Conservation (phyloP, 257 asterid genomes). For the Penstemon barbatus region DNA sequence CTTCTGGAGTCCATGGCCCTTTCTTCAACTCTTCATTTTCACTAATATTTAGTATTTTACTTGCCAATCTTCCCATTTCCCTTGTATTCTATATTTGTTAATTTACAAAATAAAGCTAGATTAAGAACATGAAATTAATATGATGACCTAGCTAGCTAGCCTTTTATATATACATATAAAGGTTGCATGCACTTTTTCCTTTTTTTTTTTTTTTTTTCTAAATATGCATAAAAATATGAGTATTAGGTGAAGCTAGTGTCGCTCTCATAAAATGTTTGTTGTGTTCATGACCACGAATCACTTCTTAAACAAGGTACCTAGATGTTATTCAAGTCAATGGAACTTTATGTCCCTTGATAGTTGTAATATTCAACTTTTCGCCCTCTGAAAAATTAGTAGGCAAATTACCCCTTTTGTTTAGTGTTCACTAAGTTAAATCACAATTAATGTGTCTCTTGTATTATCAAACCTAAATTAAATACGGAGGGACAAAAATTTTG, state of each 20-base stretch:
- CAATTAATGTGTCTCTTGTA: too few relatives aligned
- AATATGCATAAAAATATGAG: not conserved
- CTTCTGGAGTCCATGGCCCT: slow-evolving; percentile 57
- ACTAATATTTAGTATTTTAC: slow-evolving; percentile 3
- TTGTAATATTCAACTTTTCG: too few relatives aligned
- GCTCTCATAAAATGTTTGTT: slow-evolving; percentile 18
- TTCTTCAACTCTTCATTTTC: slow-evolving; percentile 35
- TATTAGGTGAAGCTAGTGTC: slow-evolving; percentile 25
- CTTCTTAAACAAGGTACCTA: slow-evolving; percentile 3
- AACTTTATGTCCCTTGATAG: too few relatives aligned
- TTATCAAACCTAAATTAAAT: too few relatives aligned
- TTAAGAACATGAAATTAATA: not conserved
- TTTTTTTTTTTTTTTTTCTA: not conserved
- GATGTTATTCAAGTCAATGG: not conserved
- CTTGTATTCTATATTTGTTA: not conserved
- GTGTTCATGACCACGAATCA: not conserved
- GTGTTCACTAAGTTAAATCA: too few relatives aligned
- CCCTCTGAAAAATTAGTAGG: too few relatives aligned
- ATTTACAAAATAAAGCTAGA: too few relatives aligned
- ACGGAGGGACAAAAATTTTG: too few relatives aligned
- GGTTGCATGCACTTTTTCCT: not conserved
- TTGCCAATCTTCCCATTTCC: slow-evolving; percentile 39
- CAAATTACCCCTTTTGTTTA: too few relatives aligned
- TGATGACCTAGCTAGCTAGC: not conserved
- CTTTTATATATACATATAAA: slow-evolving; percentile 13